These are phyloP conservation scores for Malus fusca DNA, from an alignment of 306 rosid species.

Conservation along the genomic window DNA sequence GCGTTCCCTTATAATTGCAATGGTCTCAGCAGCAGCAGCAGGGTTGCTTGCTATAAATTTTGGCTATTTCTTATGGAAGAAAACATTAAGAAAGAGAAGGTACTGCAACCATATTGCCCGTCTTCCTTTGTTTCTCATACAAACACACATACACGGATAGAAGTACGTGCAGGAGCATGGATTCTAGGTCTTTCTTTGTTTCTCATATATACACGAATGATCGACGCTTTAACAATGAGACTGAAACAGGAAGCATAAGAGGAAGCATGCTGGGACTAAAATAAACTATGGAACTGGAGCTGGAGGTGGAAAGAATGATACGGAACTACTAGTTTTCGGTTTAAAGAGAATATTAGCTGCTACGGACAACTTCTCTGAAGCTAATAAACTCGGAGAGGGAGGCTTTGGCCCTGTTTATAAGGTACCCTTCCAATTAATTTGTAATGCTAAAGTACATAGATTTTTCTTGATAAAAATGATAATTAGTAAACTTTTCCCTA, in stretches of 20 bases:
- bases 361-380: conserved; percentile 42
- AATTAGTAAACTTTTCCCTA: too few relatives aligned
- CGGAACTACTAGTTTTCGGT: conserved; percentile 32
- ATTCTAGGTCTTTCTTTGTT: too few relatives aligned
- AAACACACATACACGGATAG: too few relatives aligned
- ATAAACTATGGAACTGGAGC: conserved; percentile 19
- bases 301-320: conserved; percentile 20
- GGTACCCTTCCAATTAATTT: conserved; percentile 11
- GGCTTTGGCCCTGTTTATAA: conserved; percentile 59
- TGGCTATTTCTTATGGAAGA: background rate
- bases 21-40: background rate
- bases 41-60: background rate
- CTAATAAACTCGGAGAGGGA: conserved; percentile 44
- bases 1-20: background rate
- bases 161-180: too few relatives aligned
- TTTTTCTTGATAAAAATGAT: too few relatives aligned
- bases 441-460: background rate
- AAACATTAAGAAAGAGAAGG: background rate
- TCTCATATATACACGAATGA: too few relatives aligned
- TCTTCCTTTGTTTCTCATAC: background rate
- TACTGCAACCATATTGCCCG: background rate
- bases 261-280: background rate
- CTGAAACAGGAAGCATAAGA: background rate
- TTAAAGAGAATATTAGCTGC: conserved; percentile 28
- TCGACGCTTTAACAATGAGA: background rate